Evolutionary conservation across 768 basidiomycete genomes (phyloP).

Genomic region (Auricularia sp.): DNA sequence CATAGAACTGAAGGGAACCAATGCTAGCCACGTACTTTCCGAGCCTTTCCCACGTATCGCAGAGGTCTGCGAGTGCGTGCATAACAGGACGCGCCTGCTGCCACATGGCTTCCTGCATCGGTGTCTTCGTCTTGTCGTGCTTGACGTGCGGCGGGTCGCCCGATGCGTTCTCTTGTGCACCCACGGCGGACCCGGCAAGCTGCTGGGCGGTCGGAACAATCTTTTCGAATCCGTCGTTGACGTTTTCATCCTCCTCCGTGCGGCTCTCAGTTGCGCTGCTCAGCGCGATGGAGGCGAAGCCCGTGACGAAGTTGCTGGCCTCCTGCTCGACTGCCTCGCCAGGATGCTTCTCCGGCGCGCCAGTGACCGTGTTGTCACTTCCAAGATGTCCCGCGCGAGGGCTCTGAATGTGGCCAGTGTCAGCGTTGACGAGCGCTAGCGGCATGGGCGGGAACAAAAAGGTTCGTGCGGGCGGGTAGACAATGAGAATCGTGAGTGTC

Average conservation of each 20-base stretch:
- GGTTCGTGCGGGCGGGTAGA: constrained; percentile 24
- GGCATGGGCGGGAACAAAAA: constrained; percentile 29
- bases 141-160: constrained; percentile 13
- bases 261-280: constrained; percentile 22
- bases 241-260: neutral
- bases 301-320: constrained; percentile 25
- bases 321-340: constrained; percentile 32
- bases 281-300: constrained; percentile 22
- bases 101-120: constrained; percentile 23
- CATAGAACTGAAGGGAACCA: too few species aligned
- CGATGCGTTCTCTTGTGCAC: constrained; percentile 19
- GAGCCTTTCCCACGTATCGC: constrained; percentile 32
- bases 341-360: constrained; percentile 25
- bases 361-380: constrained; percentile 22
- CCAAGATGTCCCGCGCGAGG: constrained; percentile 24
- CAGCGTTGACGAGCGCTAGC: constrained; percentile 21
- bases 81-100: constrained; percentile 25
- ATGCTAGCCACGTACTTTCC: constrained; percentile 7
- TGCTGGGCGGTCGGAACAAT: constrained; percentile 23
- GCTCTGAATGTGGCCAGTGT: constrained; percentile 23
- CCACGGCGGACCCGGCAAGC: constrained; percentile 16
- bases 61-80: constrained; percentile 23
- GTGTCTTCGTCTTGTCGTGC: constrained; percentile 21
- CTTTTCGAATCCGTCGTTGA: constrained; percentile 8
- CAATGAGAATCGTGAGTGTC: constrained; percentile 25